Percentiles rank a stretch among this genome's conserved stretches.
phyloP scores from a whole-genome alignment of 2,329 filamentous ascomycete species.

The Talaromyces sp. region DNA sequence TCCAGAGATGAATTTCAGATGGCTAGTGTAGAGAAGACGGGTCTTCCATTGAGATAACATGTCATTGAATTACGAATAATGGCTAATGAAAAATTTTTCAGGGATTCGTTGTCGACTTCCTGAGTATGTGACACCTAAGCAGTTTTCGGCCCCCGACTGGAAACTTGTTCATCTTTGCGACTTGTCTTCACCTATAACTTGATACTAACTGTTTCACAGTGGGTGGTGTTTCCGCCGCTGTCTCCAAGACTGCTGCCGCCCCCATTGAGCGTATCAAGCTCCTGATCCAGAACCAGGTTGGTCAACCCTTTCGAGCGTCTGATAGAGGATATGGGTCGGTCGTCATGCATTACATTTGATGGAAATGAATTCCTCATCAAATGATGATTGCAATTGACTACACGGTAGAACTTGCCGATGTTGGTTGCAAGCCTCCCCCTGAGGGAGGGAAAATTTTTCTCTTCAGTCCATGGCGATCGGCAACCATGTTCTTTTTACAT shows the following conservation, averaged over 20 bases:
- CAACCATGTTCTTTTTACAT: neutral
- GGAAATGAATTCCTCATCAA: neutral
- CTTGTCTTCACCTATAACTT: too few species aligned
- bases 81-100: constrained; percentile 46
- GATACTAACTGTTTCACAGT: constrained; percentile 64
- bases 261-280: constrained; percentile 99
- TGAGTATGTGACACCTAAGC: constrained; percentile 73
- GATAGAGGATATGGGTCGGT: neutral
- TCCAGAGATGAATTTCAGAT: neutral
- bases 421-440: neutral
- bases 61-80: neutral
- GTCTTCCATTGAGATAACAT: neutral
- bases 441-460: constrained; percentile 22
- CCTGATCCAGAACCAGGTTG: constrained; percentile 99
- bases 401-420: neutral
- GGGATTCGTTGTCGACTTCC: constrained; percentile 97
- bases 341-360: neutral
- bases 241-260: constrained; percentile 99
- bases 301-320: constrained; percentile 41
- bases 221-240: constrained; percentile 99
- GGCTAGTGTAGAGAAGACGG: neutral
- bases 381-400: neutral
- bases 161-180: neutral
- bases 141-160: constrained; percentile 2
- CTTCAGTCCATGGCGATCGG: constrained; percentile 7